Evolutionary conservation across 495 filamentous ascomycete species (phyloP).

Genomic region (Aspergillus taichungensis): DNA sequence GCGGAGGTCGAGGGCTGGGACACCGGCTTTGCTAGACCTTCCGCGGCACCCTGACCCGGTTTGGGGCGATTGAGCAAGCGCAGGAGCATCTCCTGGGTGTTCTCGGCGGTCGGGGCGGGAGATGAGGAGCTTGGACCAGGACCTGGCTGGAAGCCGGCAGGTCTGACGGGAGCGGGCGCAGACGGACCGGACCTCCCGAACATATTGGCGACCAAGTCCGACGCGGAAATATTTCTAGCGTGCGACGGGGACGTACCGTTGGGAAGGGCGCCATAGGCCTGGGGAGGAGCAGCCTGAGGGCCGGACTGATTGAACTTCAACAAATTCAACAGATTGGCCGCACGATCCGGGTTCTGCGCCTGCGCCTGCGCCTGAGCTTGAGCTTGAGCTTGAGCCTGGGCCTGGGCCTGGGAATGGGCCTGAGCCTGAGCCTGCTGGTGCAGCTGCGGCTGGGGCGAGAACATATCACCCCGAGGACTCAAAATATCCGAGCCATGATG

Average conservation of each 20-base stretch:
- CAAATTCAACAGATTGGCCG: slow-evolving; percentile 69
- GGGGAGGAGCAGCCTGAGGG: slow-evolving; percentile 18
- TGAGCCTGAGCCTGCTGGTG: slow-evolving; percentile 15
- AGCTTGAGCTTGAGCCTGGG: not conserved
- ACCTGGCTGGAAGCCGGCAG: slow-evolving; percentile 9
- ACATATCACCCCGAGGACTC: slow-evolving; percentile 33
- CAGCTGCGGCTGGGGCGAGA: slow-evolving; percentile 13
- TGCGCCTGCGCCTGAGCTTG: slow-evolving; percentile 19
- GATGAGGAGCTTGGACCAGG: slow-evolving; percentile 21
- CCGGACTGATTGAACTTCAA: slow-evolving; percentile 67
- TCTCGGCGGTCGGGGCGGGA: slow-evolving; percentile 28
- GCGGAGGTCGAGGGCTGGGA: slow-evolving; percentile 7
- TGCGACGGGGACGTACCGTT: slow-evolving; percentile 32
- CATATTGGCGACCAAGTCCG: slow-evolving; percentile 56
- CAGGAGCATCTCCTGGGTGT: slow-evolving; percentile 58
- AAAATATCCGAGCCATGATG: slow-evolving; percentile 42
- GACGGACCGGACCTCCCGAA: slow-evolving; percentile 31
- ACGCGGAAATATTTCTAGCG: slow-evolving; percentile 49
- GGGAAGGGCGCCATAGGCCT: slow-evolving; percentile 25
- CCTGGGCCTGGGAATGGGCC: slow-evolving; percentile 8
- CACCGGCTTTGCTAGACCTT: slow-evolving; percentile 4
- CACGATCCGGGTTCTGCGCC: slow-evolving; percentile 47
- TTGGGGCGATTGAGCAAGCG: slow-evolving; percentile 54
- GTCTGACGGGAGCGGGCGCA: slow-evolving; percentile 14
- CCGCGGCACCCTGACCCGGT: slow-evolving; percentile 20